Conservation (phyloP, 2,329 filamentous ascomycete genomes). For the Trichoderma sp. region DNA sequence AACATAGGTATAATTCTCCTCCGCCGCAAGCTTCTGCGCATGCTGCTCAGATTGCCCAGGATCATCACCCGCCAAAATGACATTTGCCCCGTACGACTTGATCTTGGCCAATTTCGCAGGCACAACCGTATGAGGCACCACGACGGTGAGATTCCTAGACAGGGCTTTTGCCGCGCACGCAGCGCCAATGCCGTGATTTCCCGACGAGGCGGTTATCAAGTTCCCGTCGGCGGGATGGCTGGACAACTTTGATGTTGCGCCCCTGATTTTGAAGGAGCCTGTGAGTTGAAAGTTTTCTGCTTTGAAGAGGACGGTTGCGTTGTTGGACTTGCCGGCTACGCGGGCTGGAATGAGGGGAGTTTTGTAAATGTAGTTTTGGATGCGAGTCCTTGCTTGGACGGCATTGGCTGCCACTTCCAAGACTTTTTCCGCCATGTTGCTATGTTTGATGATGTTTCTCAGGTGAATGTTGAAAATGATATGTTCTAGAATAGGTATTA, state of each 20-base stretch:
- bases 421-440: neutral
- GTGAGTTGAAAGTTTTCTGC: neutral
- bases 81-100: neutral
- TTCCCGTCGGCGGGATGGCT: neutral
- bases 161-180: neutral
- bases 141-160: neutral
- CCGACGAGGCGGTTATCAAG: neutral
- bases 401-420: neutral
- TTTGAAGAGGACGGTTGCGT: neutral
- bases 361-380: neutral
- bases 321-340: neutral
- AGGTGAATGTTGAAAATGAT: neutral
- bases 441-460: neutral
- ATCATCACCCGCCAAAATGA: neutral
- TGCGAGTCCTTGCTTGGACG: neutral
- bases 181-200: neutral
- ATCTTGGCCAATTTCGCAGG: neutral
- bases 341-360: neutral
- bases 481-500: neutral
- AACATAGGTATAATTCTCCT: neutral
- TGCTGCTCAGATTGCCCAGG: neutral
- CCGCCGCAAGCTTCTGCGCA: neutral
- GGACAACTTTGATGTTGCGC: neutral
- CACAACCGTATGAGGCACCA: neutral
- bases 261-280: neutral